phyloP scores from a whole-genome alignment of 31 red algal species.

The Bonnemaisonia californica region DNA sequence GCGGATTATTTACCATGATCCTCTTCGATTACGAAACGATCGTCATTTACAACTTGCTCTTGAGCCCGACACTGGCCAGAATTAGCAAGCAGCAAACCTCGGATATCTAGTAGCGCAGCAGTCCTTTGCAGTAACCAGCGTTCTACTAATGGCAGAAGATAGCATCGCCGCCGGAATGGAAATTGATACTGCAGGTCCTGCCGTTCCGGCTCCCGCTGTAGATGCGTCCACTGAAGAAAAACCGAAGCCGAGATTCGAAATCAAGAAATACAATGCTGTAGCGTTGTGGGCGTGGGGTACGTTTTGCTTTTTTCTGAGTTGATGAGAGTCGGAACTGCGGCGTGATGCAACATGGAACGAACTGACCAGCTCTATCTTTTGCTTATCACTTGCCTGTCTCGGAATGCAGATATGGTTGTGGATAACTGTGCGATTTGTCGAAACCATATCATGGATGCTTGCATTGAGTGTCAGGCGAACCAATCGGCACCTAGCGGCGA shows the following conservation, averaged over 20 bases:
- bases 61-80: too few relatives aligned
- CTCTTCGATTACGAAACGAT: too few relatives aligned
- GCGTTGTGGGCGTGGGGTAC: constrained; percentile 97
- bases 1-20: too few relatives aligned
- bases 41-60: too few relatives aligned
- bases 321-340: too few relatives aligned
- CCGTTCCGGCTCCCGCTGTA: constrained; percentile 11
- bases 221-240: constrained; percentile 31
- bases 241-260: constrained; percentile 87
- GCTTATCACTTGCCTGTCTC: background rate
- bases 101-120: too few relatives aligned
- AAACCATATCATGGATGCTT: constrained; percentile 99
- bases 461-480: constrained; percentile 98
- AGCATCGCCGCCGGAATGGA: constrained; percentile 56
- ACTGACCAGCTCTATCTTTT: background rate
- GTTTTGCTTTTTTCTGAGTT: background rate
- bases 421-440: constrained; percentile 99
- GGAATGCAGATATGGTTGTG: constrained; percentile 83
- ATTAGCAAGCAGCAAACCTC: too few relatives aligned
- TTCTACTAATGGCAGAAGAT: constrained; percentile 38
- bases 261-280: constrained; percentile 99
- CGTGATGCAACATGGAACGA: too few relatives aligned
- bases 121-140: too few relatives aligned
- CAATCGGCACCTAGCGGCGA: constrained; percentile 67
- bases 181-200: constrained; percentile 49